Percentiles rank a stretch among this genome's conserved stretches.
Evolutionary conservation across 164 flowering plant species (phyloP).

Genomic region (Buxus sempervirens): DNA sequence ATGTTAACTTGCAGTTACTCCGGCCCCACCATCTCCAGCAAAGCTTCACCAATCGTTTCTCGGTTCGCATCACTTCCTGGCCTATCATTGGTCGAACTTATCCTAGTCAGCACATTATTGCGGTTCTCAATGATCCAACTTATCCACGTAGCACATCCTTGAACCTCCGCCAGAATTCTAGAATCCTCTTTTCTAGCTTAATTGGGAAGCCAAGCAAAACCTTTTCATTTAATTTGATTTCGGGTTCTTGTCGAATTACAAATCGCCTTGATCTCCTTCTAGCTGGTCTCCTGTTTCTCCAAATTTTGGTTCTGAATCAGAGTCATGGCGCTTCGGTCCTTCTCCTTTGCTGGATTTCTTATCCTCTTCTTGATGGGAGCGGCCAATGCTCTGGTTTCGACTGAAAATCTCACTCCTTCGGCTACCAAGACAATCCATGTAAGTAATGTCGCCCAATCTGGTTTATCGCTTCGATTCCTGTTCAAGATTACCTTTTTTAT

Average conservation of each 20-base stretch:
- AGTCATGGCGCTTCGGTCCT: slow-evolving; percentile 12
- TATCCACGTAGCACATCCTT: no score
- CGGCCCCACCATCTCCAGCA: neutral
- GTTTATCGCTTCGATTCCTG: neutral
- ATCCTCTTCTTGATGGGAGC: slow-evolving; percentile 20
- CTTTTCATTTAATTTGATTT: no score
- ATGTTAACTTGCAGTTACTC: no score
- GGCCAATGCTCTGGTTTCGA: slow-evolving; percentile 31
- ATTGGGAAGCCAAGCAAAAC: no score
- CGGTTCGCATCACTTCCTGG: slow-evolving; percentile 32
- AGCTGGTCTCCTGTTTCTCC: neutral
- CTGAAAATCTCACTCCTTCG: slow-evolving; percentile 28
- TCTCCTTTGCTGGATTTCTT: slow-evolving; percentile 15
- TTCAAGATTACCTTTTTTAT: neutral
- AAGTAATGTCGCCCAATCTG: no score
- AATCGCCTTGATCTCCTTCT: neutral
- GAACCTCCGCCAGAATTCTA: slow-evolving; percentile 16
- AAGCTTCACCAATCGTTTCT: slow-evolving; percentile 31
- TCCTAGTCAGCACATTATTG: slow-evolving; percentile 63
- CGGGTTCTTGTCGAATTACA: neutral
- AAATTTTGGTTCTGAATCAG: neutral
- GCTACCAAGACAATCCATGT: no score
- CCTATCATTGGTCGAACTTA: slow-evolving; percentile 34
- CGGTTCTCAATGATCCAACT: no score
- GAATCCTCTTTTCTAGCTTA: neutral